Percentiles rank a stretch among this genome's conserved stretches.
Conservation (phyloP, 495 filamentous ascomycete genomes). For the Podospora fimiseda region DNA sequence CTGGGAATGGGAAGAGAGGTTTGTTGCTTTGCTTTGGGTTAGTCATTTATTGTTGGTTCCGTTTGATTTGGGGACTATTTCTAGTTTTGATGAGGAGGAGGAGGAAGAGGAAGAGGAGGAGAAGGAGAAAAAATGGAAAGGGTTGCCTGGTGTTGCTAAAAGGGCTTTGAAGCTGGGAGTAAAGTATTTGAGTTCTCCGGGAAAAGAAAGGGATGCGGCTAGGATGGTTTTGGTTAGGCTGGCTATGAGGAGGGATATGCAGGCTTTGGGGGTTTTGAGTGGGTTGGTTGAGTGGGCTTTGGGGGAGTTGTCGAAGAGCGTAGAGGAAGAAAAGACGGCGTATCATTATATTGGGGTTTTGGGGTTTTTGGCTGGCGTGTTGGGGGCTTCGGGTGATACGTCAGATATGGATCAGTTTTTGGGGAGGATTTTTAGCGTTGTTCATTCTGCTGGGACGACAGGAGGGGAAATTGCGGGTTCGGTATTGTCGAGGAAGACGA, state of each 20-base stretch:
- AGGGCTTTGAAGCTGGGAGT: conserved; percentile 66
- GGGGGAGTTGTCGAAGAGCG: conserved; percentile 40
- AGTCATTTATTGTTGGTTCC: conserved; percentile 88
- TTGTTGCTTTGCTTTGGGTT: conserved; percentile 85
- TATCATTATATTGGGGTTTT: conserved; percentile 65
- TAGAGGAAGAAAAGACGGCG: conserved; percentile 26
- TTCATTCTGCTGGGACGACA: conserved; percentile 38
- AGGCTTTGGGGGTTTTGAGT: conserved; percentile 60
- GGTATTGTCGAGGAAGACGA: conserved; percentile 67
- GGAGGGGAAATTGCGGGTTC: conserved; percentile 52
- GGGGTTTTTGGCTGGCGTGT: conserved; percentile 68
- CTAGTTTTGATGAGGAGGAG: conserved; percentile 10
- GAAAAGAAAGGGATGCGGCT: conserved; percentile 85
- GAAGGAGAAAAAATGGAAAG: conserved; percentile 10
- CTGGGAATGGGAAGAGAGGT: conserved; percentile 80
- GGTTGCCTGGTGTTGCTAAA: conserved; percentile 61
- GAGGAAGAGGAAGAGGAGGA: conserved; percentile 34
- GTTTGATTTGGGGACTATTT: conserved; percentile 84
- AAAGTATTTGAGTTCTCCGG: conserved; percentile 62
- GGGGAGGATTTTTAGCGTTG: conserved; percentile 38
- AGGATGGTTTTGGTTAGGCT: conserved; percentile 74
- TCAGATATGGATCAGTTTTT: conserved; percentile 47
- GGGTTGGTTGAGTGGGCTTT: conserved; percentile 64
- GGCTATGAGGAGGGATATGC: conserved; percentile 82
- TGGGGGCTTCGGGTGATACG: conserved; percentile 45